Evolutionary conservation across 768 basidiomycete genomes (phyloP), one percentile per base, ranked within the genome.

Genomic region (Kwoniella mangroviensis): DNA sequence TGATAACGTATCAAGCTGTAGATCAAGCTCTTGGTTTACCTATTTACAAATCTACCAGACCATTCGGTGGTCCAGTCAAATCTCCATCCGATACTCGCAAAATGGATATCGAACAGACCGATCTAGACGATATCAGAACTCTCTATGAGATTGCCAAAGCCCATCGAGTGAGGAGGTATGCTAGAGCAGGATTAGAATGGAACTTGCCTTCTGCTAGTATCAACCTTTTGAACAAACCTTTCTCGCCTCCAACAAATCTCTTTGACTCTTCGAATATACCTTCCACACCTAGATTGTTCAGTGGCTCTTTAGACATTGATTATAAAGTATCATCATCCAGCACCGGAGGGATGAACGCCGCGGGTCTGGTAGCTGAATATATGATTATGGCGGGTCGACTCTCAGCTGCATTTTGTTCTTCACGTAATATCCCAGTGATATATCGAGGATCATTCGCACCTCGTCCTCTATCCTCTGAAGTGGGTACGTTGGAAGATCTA

Each of bases 381-480:
- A 94, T 94, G 90, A 91, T 93, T 77, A 77, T 90, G 19, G 93
- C 92, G 0, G 90, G 89, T 58, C 88, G 90, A 2, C 85, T 90
- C 0, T 90, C 91, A 0, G 95, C 94, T 28, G 85, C 84, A 51
- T 94, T 92, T 84, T 88, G 88, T 66, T 70, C 79, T 21, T 90
- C 91, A 11, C 86, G 85, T 17, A 84, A 84, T 4, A 69, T 96
- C 41, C 89, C 90, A 2, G 85, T 89, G 53, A 78, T 92, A 6
- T 91, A 90, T 59, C 88, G 94, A 21, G 75, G 55, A 4, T 79
- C 75, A 11, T 65, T 60, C 76, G 85, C 45, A 2, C 84, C 85
- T 4, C 34, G n/a, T 69, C 43, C 68, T 66, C 13, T 70, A 40
- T 43, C 54, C 10, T 9, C 74, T 83, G 13, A 73, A 4, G 85